These are phyloP conservation scores for Penstemon newberryi DNA, from an alignment of 257 asterid genomes.

Conservation along the genomic window DNA sequence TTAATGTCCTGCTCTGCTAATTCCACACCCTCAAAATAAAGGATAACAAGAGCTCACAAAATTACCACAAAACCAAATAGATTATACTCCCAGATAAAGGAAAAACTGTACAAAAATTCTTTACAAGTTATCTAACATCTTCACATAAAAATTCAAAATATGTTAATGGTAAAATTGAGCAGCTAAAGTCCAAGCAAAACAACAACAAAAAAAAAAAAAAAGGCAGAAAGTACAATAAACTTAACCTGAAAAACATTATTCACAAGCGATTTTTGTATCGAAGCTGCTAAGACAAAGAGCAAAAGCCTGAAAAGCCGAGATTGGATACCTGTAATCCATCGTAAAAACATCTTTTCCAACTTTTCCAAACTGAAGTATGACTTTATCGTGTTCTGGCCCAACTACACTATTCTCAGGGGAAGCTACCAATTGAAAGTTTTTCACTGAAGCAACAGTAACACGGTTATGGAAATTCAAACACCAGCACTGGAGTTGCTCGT, in stretches of 20 bases:
- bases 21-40: too few relatives aligned
- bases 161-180: background rate
- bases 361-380: slow-evolving; percentile 90
- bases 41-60: too few relatives aligned
- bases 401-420: slow-evolving; percentile 57
- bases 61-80: background rate
- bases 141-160: background rate
- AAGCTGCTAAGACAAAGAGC: slow-evolving; percentile 81
- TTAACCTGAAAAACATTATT: slow-evolving; percentile 35
- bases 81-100: background rate
- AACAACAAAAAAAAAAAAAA: background rate
- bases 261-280: slow-evolving; percentile 89
- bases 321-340: slow-evolving; percentile 80
- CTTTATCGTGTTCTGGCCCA: slow-evolving; percentile 76
- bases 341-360: slow-evolving; percentile 92
- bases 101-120: background rate
- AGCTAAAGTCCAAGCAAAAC: background rate
- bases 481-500: slow-evolving; percentile 97
- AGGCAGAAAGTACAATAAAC: background rate
- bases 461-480: slow-evolving; percentile 93
- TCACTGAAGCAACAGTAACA: slow-evolving; percentile 88
- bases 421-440: slow-evolving; percentile 92
- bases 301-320: slow-evolving; percentile 88
- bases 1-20: too few relatives aligned
- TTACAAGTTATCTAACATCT: background rate